These are phyloP conservation scores for Obba rivulosa DNA, from an alignment of 768 basidiomycete species.

Conservation along the genomic window DNA sequence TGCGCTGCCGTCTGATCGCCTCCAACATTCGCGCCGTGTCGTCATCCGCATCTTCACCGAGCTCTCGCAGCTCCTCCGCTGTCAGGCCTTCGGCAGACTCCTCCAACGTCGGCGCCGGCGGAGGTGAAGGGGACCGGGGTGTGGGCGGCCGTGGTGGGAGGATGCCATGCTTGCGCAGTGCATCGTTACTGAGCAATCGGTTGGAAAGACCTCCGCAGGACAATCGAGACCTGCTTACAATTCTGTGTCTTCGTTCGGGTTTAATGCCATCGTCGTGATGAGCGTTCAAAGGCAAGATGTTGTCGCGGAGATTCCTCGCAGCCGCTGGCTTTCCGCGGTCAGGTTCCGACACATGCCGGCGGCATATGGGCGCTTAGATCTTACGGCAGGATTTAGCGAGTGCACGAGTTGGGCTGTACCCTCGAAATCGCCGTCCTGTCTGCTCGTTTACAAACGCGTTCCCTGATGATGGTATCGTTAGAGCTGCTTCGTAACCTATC, in stretches of 20 bases:
- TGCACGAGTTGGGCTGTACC: too few relatives aligned
- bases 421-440: too few relatives aligned
- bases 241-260: slow-evolving; percentile 92
- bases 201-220: slow-evolving; percentile 5
- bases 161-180: slow-evolving; percentile 88
- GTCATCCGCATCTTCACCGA: slow-evolving; percentile 68
- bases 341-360: too few relatives aligned
- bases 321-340: too few relatives aligned
- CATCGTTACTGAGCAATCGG: slow-evolving; percentile 70
- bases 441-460: too few relatives aligned
- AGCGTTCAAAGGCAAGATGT: neutral
- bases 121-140: slow-evolving; percentile 76
- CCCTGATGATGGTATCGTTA: too few relatives aligned
- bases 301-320: neutral
- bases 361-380: too few relatives aligned
- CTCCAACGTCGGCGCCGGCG: slow-evolving; percentile 66
- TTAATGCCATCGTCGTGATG: slow-evolving; percentile 48
- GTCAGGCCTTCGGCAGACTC: slow-evolving; percentile 63
- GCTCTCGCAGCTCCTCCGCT: slow-evolving; percentile 55
- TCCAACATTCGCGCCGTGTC: slow-evolving; percentile 73
- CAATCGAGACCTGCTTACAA: slow-evolving; percentile 54
- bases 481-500: too few relatives aligned
- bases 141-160: slow-evolving; percentile 68
- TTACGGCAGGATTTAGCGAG: too few relatives aligned
- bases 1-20: slow-evolving; percentile 54